Percentiles rank a stretch among this genome's conserved stretches.
Conservation (phyloP, 257 asterid genomes). For the Echites panduratus region DNA sequence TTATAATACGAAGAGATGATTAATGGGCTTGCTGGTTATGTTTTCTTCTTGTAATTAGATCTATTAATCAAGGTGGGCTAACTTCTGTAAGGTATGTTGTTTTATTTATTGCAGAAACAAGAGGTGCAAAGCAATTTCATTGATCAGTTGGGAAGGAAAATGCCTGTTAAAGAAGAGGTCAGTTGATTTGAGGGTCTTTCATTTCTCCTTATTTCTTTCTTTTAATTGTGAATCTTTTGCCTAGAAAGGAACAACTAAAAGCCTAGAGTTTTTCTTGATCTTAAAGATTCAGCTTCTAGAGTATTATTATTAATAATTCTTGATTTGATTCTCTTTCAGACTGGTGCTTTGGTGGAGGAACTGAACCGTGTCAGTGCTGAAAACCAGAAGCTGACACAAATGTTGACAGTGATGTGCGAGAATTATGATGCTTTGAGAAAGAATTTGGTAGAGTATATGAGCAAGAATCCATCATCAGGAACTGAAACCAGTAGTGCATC, state of each 20-base stretch:
- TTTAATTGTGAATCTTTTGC: neutral
- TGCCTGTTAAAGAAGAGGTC: slow-evolving; percentile 51
- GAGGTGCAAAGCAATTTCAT: slow-evolving; percentile 48
- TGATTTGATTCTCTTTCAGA: slow-evolving; percentile 21
- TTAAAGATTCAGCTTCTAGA: neutral
- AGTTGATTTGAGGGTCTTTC: neutral
- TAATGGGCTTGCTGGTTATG: neutral
- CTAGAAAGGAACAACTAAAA: neutral
- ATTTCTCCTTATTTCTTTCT: neutral
- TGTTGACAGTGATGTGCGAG: slow-evolving; percentile 68
- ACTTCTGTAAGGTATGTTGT: neutral
- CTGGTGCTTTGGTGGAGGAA: slow-evolving; percentile 64
- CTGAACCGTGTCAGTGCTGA: slow-evolving; percentile 67
- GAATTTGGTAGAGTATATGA: slow-evolving; percentile 46
- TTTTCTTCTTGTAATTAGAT: too few species aligned
- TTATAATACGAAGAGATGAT: neutral
- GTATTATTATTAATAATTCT: neutral
- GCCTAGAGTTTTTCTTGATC: neutral
- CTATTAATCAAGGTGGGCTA: neutral
- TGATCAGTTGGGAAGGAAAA: slow-evolving; percentile 35
- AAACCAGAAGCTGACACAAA: slow-evolving; percentile 70
- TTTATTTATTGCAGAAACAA: slow-evolving; percentile 40
- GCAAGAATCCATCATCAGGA: slow-evolving; percentile 22
- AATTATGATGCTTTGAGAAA: slow-evolving; percentile 53
- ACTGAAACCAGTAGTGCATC: slow-evolving; percentile 18